Conservation (phyloP, 805 yeast species). For the Ogataea salicorniae region DNA sequence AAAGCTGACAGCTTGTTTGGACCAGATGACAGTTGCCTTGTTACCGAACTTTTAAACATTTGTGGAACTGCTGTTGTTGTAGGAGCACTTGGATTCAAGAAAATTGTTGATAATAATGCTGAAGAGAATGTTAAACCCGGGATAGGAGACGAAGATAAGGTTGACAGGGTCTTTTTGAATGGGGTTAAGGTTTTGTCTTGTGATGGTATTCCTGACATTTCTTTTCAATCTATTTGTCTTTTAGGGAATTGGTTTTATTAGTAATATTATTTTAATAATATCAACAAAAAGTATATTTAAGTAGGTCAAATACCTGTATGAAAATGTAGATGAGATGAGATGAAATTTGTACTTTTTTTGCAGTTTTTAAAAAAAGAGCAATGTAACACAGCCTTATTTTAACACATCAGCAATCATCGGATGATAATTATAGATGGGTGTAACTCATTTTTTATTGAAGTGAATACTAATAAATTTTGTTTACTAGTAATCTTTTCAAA, state of each 20-base stretch:
- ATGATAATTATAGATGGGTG: no score
- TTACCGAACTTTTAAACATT: slow-evolving; percentile 1
- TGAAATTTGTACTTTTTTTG: no score
- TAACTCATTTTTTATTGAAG: no score
- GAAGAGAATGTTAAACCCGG: slow-evolving; percentile 41
- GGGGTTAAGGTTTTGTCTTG: neutral
- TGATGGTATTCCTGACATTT: neutral
- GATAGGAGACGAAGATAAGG: slow-evolving; percentile 36
- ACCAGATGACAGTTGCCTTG: slow-evolving; percentile 19
- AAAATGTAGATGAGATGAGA: no score
- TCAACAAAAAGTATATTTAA: no score
- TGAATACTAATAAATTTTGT: no score
- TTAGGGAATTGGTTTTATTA: neutral
- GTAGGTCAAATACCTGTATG: no score
- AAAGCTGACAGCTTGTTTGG: slow-evolving; percentile 27
- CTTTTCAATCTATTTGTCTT: no score
- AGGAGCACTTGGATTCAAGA: slow-evolving; percentile 6
- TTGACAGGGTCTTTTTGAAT: slow-evolving; percentile 1
- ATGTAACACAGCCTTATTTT: no score
- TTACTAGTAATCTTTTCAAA: neutral
- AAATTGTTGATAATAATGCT: slow-evolving; percentile 27
- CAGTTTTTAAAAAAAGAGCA: no score
- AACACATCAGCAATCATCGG: no score
- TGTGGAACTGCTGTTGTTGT: slow-evolving; percentile 12
- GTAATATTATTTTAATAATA: neutral